Conservation (phyloP, 2,329 filamentous ascomycete genomes). For the Gnomoniopsis sp. region DNA sequence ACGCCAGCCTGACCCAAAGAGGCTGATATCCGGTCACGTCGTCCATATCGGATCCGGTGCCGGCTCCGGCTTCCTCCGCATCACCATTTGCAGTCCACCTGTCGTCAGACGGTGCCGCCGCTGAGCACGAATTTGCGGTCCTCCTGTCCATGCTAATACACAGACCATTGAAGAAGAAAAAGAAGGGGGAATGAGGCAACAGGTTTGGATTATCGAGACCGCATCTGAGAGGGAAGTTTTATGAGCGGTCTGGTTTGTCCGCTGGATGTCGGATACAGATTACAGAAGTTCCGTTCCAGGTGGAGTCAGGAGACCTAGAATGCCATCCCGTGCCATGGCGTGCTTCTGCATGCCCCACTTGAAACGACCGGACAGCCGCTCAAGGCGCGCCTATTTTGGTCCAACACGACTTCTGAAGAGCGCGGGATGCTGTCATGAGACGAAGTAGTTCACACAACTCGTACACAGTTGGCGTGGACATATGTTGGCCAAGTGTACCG, state of each 20-base stretch:
- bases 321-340: not conserved
- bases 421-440: too few relatives aligned
- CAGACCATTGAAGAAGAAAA: not conserved
- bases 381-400: not conserved
- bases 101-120: not conserved
- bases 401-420: not conserved
- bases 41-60: not conserved
- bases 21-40: slow-evolving; percentile 6
- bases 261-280: not conserved
- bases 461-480: too few relatives aligned
- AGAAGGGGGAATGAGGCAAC: not conserved
- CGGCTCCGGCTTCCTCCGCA: not conserved
- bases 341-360: not conserved
- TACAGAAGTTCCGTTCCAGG: not conserved
- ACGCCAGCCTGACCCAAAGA: slow-evolving; percentile 18
- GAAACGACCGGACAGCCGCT: not conserved
- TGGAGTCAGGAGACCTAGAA: not conserved
- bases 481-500: too few relatives aligned
- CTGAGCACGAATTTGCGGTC: not conserved
- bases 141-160: slow-evolving; percentile 14
- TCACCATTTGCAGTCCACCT: not conserved
- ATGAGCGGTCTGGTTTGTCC: not conserved
- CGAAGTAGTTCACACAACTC: too few relatives aligned
- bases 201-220: not conserved
- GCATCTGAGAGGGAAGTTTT: not conserved